These are phyloP conservation scores for Cyclaneusma minus DNA, from an alignment of 2,329 filamentous ascomycete species.

Conservation along the genomic window DNA sequence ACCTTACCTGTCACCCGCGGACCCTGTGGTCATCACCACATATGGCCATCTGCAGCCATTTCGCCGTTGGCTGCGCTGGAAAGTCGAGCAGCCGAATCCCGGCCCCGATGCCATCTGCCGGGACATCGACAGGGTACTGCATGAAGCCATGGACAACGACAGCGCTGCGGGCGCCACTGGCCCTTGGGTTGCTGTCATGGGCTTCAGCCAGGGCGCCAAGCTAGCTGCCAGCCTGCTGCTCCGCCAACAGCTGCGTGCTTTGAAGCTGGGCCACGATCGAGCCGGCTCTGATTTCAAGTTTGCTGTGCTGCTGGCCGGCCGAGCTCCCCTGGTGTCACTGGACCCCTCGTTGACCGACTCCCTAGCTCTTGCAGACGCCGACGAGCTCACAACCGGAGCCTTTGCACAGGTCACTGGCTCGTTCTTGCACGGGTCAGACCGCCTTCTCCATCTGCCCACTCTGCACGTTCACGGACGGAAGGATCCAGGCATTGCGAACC, in stretches of 20 bases:
- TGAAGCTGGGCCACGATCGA: conserved; percentile 17
- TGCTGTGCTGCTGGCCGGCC: conserved; percentile 42
- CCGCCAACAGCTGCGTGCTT: conserved; percentile 33
- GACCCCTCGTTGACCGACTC: conserved; percentile 17
- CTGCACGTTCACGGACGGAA: conserved; percentile 50
- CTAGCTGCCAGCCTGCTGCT: conserved; percentile 40
- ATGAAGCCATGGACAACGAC: conserved; percentile 33
- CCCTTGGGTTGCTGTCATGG: conserved; percentile 42
- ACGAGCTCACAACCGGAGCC: conserved; percentile 14
- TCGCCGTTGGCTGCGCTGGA: conserved; percentile 45
- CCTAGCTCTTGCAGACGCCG: conserved; percentile 13
- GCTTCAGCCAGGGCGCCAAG: conserved; percentile 52
- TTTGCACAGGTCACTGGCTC: no score
- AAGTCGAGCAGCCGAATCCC: conserved; percentile 20
- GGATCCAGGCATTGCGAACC: conserved; percentile 42
- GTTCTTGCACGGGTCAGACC: no score
- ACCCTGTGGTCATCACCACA: conserved; percentile 44
- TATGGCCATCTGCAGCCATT: conserved; percentile 54
- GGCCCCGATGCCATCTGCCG: neutral
- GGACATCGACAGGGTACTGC: conserved; percentile 12
- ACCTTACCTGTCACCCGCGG: conserved; percentile 44
- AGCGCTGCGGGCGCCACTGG: conserved; percentile 29
- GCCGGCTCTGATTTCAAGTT: no score
- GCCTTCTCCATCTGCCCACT: conserved; percentile 40
- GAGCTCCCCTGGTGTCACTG: conserved; percentile 39